Base-by-base conservation (phyloP, 225 moss, liverwort and hornwort genomes). In the Lunularia cruciata region DNA sequence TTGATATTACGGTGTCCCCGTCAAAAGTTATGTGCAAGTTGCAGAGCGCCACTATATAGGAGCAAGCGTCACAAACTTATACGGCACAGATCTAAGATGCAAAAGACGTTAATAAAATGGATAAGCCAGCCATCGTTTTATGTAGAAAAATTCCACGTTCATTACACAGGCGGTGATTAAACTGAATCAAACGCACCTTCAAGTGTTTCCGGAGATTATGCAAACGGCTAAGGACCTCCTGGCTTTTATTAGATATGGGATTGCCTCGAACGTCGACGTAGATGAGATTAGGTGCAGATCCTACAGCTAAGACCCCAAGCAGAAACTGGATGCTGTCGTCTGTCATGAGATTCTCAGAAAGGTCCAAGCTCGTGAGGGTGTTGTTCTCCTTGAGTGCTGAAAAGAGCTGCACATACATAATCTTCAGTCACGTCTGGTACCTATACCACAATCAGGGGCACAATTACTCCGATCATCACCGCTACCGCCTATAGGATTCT, bases 191-290 rank as follows among this genome's bases (percentile, higher is more conserved):
- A 47, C 63, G 30, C 73, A 94, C 93, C 93, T 90, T 86, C 78
- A 90, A 86, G 72, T 94, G 94, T 77, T 87, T 87, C 35, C 94
- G 94, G 64, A 94, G 83, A 74, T 89, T 87, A 71, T 84, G 86
- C 62, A 94, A 71, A 32, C 78, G 84, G 75, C 60, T 76, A 60
- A 94, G 81, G 55, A 84, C 68, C 63, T 89, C 90, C 69, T 86
- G 81, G 65, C 88, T 89, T 76, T 79, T 86, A 63, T 70, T 77
- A 65, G 88, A 86, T 36, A 94, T 89, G 14, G 94, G 94, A 74
- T 94, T 94, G 30, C 79, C 83, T 45, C 82, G 79, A 23, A 94
- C 84, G 64, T 94, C 87, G 51, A 94, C 78, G 76, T 90, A 87
- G 53, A 94, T 84, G 52, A 94, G 69, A 78, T 94, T 90, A n/a